A percentile compares a stretch with the other conserved stretches of the same genome.
Evolutionary conservation across 140 eudicot genomes (phyloP).

Genomic region (Oenanthe javanica): DNA sequence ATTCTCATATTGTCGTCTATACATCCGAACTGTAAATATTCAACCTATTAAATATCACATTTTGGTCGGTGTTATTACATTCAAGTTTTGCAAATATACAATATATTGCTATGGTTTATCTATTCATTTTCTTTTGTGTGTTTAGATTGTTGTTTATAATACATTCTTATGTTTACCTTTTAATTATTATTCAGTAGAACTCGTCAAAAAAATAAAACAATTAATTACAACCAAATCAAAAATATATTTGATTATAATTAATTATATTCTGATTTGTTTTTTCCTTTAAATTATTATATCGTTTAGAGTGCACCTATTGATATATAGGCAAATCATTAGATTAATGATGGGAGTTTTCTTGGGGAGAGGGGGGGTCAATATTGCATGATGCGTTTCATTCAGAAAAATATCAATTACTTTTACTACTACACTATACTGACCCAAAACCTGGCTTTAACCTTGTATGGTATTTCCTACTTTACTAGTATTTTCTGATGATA

Average conservation of each 20-base stretch:
- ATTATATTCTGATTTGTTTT: not conserved
- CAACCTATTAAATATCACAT: not conserved
- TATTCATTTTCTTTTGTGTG: not conserved
- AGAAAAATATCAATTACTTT: too few species aligned
- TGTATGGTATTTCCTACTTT: not conserved
- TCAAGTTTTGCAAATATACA: not conserved
- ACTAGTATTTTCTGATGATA: not conserved
- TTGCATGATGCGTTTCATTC: not conserved
- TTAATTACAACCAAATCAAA: not conserved
- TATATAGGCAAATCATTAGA: too few species aligned
- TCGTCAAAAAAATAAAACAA: not conserved
- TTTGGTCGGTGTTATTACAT: too few species aligned
- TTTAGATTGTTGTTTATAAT: not conserved
- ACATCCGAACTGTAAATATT: too few species aligned
- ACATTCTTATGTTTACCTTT: not conserved
- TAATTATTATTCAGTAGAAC: not conserved
- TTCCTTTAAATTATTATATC: too few species aligned
- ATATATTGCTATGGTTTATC: not conserved
- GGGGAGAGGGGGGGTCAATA: not conserved
- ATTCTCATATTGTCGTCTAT: not conserved
- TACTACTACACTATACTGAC: too few species aligned
- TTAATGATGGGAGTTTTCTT: too few species aligned
- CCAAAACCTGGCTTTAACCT: not conserved
- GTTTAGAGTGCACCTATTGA: not conserved
- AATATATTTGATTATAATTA: not conserved